Conservation (phyloP, 176 grass and related monocot genomes). For the Musa schizocarpa region DNA sequence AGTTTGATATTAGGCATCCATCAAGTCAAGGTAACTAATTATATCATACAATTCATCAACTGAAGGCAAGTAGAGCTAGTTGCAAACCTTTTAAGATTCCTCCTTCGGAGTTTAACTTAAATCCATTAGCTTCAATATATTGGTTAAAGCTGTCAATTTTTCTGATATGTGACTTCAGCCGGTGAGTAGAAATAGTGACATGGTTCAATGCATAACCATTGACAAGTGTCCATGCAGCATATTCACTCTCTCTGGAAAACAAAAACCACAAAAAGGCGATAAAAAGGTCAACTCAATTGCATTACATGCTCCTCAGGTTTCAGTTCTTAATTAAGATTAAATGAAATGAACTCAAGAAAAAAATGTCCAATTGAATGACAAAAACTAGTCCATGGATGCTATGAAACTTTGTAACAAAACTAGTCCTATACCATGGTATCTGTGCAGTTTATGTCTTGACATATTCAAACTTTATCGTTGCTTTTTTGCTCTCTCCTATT, state of each 20-base stretch:
- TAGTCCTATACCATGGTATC: too few relatives aligned
- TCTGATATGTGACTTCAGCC: slow-evolving; percentile 59
- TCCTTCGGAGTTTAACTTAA: slow-evolving; percentile 85
- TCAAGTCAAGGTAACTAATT: not conserved
- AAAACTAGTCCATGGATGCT: too few relatives aligned
- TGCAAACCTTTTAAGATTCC: slow-evolving; percentile 77
- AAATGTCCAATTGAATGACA: not conserved
- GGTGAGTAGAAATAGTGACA: slow-evolving; percentile 70
- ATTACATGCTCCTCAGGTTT: not conserved
- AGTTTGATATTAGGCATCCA: not conserved
- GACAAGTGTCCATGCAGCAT: slow-evolving; percentile 93
- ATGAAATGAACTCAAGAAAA: not conserved
- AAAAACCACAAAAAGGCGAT: slow-evolving; percentile 5
- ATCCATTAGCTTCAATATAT: slow-evolving; percentile 83
- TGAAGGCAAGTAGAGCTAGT: slow-evolving; percentile 14
- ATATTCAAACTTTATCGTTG: too few relatives aligned
- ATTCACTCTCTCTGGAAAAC: slow-evolving; percentile 79
- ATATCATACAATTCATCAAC: not conserved
- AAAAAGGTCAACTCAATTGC: not conserved
- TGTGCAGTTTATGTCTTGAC: too few relatives aligned
- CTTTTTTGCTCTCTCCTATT: too few relatives aligned
- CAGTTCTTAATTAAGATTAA: not conserved
- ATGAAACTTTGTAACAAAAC: too few relatives aligned
- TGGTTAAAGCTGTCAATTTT: slow-evolving; percentile 65
- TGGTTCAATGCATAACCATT: slow-evolving; percentile 98